Base-by-base conservation (phyloP, 441 rosid species). In the Syzygium syzygioides region DNA sequence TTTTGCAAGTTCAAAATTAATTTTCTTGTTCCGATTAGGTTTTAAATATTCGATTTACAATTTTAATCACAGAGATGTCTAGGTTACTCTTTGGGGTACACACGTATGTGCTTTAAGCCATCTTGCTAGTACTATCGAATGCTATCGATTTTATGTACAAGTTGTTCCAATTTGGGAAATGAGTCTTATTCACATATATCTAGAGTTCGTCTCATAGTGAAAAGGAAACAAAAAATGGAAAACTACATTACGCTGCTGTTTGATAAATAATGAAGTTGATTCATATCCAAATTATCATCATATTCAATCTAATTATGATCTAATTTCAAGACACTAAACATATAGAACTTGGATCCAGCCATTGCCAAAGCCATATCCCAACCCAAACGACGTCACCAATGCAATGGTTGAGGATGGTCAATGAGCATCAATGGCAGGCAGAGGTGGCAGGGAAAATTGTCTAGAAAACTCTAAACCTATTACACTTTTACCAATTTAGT, bases 171-270 rank as follows among this genome's bases (percentile, higher is more conserved):
- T 9, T 30, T 0, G 76, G 12, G 23, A 68, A 68, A 68, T 9
- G 11, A 34, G 26, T 4, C 10, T 4, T 57, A 23, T 57, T 57
- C 28, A 23, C 20, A 34, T 19, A 34, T 68, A 19, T 18, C 19
- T 9, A 0, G 14, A 1, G 3, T 68, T 68, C 26, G 0, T 34
- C 79, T 18, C 45, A 18, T 32, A 68, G 79, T 34, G 8, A 68
- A 34, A 68, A 10, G 48, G 48, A 34, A 19, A 68, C 26, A 10
- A 68, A 15, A 37, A 68, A 9, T 20, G 48, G 26, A 4, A 23
- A 68, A 34, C 48, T 34, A 19, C 79, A 68, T 19, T 10, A 71
- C 20, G 37, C 80, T 18, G 50, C 80, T 34, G 37, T 7, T 10
- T 37, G 50, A 23, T 19, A 34, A 71, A 20, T 71, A 71, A 37